phyloP scores from a whole-genome alignment of 768 basidiomycete species.

The Pholiota microspora region DNA sequence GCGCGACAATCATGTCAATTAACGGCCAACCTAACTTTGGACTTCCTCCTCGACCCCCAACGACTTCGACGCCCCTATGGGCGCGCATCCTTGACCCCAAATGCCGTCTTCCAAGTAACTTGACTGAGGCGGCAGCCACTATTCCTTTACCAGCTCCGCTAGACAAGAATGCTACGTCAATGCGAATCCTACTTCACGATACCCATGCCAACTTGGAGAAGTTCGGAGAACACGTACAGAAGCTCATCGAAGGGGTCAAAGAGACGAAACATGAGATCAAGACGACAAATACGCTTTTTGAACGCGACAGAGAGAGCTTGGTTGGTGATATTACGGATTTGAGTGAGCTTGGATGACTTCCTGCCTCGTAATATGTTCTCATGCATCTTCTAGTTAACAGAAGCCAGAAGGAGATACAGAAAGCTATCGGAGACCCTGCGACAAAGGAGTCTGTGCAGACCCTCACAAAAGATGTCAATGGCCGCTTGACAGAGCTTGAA shows the following conservation, averaged over 20 bases:
- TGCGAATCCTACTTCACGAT: slow-evolving; percentile 71
- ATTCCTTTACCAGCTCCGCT: slow-evolving; percentile 46
- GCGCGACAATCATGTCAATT: neutral
- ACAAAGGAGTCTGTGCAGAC: slow-evolving; percentile 42
- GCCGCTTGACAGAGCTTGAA: slow-evolving; percentile 44
- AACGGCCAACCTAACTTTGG: neutral
- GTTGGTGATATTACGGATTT: slow-evolving; percentile 54
- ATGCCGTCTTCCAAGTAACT: slow-evolving; percentile 23
- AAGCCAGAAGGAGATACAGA: slow-evolving; percentile 60
- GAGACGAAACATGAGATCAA: slow-evolving; percentile 52
- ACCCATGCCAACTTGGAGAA: slow-evolving; percentile 70
- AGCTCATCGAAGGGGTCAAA: slow-evolving; percentile 48
- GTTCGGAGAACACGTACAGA: slow-evolving; percentile 56
- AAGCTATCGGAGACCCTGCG: slow-evolving; percentile 53
- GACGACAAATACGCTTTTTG: slow-evolving; percentile 53
- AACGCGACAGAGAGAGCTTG: slow-evolving; percentile 56
- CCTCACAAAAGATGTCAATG: slow-evolving; percentile 38
- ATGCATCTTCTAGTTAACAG: slow-evolving; percentile 47
- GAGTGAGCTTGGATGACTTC: slow-evolving; percentile 35
- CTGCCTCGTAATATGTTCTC: slow-evolving; percentile 12
- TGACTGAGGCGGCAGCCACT: slow-evolving; percentile 21
- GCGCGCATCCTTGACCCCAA: slow-evolving; percentile 53
- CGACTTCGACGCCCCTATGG: slow-evolving; percentile 46
- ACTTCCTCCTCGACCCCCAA: slow-evolving; percentile 25
- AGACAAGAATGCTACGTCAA: slow-evolving; percentile 68